These are phyloP conservation scores for Phytopythium sindhum DNA, from an alignment of 352 stramenopile species.

Conservation along the genomic window DNA sequence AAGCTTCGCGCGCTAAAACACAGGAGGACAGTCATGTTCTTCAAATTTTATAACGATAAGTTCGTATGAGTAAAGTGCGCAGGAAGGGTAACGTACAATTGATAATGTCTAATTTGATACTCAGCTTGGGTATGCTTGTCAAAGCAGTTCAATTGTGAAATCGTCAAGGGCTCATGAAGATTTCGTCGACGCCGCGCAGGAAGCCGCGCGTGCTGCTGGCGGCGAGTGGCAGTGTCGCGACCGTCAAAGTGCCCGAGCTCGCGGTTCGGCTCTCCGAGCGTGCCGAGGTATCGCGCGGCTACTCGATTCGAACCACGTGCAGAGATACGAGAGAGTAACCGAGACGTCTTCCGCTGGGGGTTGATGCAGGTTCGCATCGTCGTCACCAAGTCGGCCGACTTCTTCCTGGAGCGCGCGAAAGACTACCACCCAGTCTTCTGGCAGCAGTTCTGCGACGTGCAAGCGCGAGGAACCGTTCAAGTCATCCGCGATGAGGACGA, in stretches of 20 bases:
- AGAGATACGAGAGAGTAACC: neutral
- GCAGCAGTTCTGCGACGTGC: slow-evolving; percentile 36
- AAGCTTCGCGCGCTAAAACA: no score
- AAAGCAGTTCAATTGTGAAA: no score
- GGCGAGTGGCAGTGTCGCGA: slow-evolving; percentile 83
- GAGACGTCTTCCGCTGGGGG: neutral
- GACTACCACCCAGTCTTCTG: slow-evolving; percentile 63
- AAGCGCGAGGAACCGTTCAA: slow-evolving; percentile 17
- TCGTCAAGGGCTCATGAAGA: slow-evolving; percentile 3
- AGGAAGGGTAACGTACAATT: neutral
- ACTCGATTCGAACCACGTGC: neutral
- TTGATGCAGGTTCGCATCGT: slow-evolving; percentile 66
- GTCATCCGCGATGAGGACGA: slow-evolving; percentile 78
- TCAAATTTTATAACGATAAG: no score
- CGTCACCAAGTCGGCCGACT: slow-evolving; percentile 75
- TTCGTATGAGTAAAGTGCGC: no score
- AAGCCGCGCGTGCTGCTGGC: slow-evolving; percentile 63
- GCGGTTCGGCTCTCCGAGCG: slow-evolving; percentile 48
- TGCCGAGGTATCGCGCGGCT: slow-evolving; percentile 41
- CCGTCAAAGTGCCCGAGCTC: slow-evolving; percentile 86
- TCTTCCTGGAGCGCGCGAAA: slow-evolving; percentile 77
- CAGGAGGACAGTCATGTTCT: no score
- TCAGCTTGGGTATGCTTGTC: neutral
- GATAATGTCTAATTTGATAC: neutral
- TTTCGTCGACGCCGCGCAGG: slow-evolving; percentile 9